These are phyloP conservation scores for Rhizopogon vulgaris DNA, from an alignment of 768 basidiomycete genomes.

Conservation along the genomic window DNA sequence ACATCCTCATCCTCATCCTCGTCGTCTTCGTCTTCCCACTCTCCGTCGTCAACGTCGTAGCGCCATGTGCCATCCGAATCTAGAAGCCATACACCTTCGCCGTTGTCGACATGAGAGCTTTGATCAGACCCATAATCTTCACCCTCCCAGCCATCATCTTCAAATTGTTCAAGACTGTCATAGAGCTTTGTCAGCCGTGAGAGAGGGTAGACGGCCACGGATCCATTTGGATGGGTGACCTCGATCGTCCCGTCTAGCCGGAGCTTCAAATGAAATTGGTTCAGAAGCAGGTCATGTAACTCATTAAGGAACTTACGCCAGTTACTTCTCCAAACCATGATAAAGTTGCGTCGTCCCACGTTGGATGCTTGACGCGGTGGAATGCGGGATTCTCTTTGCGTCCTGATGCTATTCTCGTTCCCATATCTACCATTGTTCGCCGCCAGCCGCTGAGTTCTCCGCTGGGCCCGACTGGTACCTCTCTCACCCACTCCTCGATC, in stretches of 20 bases:
- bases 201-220: constrained; percentile 46
- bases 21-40: constrained; percentile 22
- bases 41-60: constrained; percentile 30
- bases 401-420: constrained; percentile 46
- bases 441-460: constrained; percentile 65
- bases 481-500: constrained; percentile 72
- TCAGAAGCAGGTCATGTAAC: constrained; percentile 5
- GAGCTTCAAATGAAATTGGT: constrained; percentile 39
- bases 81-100: constrained; percentile 37
- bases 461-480: constrained; percentile 41
- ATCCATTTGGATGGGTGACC: constrained; percentile 61
- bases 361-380: constrained; percentile 37
- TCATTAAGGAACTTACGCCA: constrained; percentile 38
- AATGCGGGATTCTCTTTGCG: constrained; percentile 35
- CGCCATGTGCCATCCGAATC: constrained; percentile 33
- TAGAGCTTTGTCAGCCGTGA: constrained; percentile 69
- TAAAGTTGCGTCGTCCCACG: constrained; percentile 34
- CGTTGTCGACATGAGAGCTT: constrained; percentile 35
- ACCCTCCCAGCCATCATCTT: constrained; percentile 60
- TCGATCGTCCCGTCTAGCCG: constrained; percentile 67
- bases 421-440: constrained; percentile 64
- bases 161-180: constrained; percentile 77
- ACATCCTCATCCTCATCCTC: constrained; percentile 27
- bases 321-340: constrained; percentile 88
- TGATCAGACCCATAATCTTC: constrained; percentile 29